A percentile compares a stretch with the other conserved stretches of the same genome.
Conservation (phyloP, 495 filamentous ascomycete genomes). For the Lophium mytilinum region DNA sequence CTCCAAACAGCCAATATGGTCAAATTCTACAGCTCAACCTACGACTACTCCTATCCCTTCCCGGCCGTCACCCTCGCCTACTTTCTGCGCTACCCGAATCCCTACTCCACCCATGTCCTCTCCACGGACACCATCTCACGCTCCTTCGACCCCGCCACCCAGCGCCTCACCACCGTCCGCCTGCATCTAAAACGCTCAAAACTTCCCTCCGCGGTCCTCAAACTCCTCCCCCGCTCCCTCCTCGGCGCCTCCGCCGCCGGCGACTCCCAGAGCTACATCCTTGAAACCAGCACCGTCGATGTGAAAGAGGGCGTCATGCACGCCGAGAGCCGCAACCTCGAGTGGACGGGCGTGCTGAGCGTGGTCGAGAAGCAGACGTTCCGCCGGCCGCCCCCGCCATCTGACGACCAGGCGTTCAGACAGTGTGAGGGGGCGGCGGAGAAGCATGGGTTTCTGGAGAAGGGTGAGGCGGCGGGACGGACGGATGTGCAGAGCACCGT, state of each 20-base stretch:
- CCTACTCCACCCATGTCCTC: conserved; percentile 88
- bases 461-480: conserved; percentile 42
- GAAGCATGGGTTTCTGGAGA: conserved; percentile 23
- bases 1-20: conserved; percentile 44
- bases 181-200: conserved; percentile 92
- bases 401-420: conserved; percentile 3
- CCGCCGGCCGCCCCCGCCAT: conserved; percentile 39
- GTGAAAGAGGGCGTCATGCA: conserved; percentile 71
- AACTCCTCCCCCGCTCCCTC: conserved; percentile 71
- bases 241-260: conserved; percentile 56
- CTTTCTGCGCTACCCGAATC: conserved; percentile 98
- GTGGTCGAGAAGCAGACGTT: conserved; percentile 87
- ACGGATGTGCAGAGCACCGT: conserved; percentile 81
- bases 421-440: conserved; percentile 13
- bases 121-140: conserved; percentile 92
- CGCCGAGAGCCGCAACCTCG: conserved; percentile 37
- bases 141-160: conserved; percentile 67
- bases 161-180: conserved; percentile 77
- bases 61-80: conserved; percentile 91
- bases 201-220: conserved; percentile 71
- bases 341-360: conserved; percentile 77
- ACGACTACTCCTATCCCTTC: conserved; percentile 86
- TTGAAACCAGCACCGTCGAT: conserved; percentile 87
- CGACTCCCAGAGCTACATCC: conserved; percentile 72
- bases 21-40: conserved; percentile 82